phyloP scores from a whole-genome alignment of 2,329 filamentous ascomycete species.

The Lachnum nothofagi region DNA sequence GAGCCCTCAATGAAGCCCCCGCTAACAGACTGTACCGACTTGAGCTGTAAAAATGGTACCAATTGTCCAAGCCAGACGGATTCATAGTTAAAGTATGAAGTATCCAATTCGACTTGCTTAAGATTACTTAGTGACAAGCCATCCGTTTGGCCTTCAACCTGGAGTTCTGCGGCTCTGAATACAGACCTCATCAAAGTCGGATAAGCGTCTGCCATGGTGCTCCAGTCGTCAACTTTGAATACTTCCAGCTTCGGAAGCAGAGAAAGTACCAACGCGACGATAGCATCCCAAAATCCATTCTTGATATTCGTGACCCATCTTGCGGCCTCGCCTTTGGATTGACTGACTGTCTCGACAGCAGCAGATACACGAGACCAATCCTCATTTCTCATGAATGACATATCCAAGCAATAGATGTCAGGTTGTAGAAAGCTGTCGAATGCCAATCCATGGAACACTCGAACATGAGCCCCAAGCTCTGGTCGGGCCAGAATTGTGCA shows the following conservation, averaged over 20 bases:
- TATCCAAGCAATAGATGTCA: background rate
- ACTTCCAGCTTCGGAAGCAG: background rate
- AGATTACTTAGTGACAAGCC: background rate
- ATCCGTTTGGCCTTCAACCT: background rate
- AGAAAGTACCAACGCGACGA: background rate
- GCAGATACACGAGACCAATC: background rate
- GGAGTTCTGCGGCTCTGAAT: background rate
- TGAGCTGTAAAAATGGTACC: background rate
- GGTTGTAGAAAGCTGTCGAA: background rate
- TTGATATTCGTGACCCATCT: background rate
- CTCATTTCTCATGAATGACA: background rate
- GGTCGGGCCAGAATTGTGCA: background rate
- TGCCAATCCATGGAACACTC: background rate
- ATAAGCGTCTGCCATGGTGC: background rate
- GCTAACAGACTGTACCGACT: background rate
- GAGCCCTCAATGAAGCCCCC: too few relatives aligned
- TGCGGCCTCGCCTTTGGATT: background rate
- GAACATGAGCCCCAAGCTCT: background rate
- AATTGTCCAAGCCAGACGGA: background rate
- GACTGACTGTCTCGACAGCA: background rate
- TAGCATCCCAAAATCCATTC: background rate
- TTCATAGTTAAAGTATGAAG: background rate
- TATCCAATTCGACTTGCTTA: background rate
- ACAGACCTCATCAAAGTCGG: background rate
- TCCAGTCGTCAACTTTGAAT: background rate